Evolutionary conservation across 2,329 filamentous ascomycete genomes (phyloP).

Genomic region (Fusarium sp.): DNA sequence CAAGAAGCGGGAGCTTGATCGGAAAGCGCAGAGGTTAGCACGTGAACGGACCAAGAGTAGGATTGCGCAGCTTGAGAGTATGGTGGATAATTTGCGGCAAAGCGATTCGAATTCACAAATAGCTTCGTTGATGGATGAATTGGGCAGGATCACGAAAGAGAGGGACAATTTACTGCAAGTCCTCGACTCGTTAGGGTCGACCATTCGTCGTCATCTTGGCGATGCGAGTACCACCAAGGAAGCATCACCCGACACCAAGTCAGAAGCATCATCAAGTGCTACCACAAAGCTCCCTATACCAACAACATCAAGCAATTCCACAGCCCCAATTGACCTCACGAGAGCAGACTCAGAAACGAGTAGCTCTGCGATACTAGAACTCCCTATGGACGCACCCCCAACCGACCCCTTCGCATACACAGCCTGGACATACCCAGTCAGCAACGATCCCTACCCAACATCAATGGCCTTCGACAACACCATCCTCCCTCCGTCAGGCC

Average conservation of each 20-base stretch:
- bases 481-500: conserved; percentile 2
- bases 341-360: conserved; percentile 18
- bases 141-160: conserved; percentile 43
- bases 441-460: conserved; percentile 4
- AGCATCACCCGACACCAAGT: not conserved
- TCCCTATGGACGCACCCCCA: conserved; percentile 12
- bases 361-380: conserved; percentile 11
- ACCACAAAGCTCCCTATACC: not conserved
- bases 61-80: conserved; percentile 48
- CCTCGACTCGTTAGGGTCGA: conserved; percentile 23
- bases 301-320: not conserved
- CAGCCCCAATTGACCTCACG: not conserved
- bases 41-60: conserved; percentile 50
- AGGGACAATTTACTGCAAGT: conserved; percentile 38
- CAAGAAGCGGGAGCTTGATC: conserved; percentile 50
- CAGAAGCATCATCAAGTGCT: not conserved
- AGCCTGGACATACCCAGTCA: conserved; percentile 13
- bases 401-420: conserved; percentile 15
- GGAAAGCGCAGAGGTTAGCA: conserved; percentile 48
- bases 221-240: not conserved
- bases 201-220: conserved; percentile 35
- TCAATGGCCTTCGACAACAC: conserved; percentile 21
- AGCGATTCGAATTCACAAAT: conserved; percentile 44
- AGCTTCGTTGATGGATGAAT: conserved; percentile 43
- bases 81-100: conserved; percentile 44